Evolutionary conservation across 2,329 filamentous ascomycete genomes (phyloP).

Genomic region (Cordyceps cateniannulata): DNA sequence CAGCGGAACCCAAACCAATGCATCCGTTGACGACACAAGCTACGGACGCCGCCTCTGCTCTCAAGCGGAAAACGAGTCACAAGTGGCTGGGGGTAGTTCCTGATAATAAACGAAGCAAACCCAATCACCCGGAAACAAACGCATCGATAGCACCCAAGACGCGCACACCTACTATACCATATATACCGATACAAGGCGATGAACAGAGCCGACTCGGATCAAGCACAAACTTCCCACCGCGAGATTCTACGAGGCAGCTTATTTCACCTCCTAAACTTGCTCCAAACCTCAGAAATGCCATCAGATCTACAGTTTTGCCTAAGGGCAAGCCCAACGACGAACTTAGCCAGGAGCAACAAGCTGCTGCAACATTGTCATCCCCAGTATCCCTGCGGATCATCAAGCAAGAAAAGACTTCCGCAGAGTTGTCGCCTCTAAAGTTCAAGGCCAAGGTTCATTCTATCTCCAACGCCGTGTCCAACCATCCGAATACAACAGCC

Average conservation of each 20-base stretch:
- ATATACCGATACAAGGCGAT: not conserved
- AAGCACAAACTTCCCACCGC: not conserved
- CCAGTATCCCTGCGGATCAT: conserved; percentile 21
- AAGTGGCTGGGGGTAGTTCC: conserved; percentile 26
- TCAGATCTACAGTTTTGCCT: not conserved
- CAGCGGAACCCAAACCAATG: not conserved
- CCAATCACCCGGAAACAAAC: not conserved
- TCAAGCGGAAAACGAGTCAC: conserved; percentile 16
- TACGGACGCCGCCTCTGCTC: conserved; percentile 12
- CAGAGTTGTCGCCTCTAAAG: not conserved
- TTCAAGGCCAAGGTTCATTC: not conserved
- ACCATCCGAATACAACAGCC: not conserved
- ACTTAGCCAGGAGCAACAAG: conserved; percentile 3
- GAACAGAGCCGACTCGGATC: not conserved
- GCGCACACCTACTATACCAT: not conserved
- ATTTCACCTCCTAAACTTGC: conserved; percentile 8
- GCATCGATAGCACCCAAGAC: not conserved
- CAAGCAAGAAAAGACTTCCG: not conserved
- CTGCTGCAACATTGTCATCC: conserved; percentile 21
- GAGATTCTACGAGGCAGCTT: not conserved
- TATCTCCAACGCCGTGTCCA: not conserved
- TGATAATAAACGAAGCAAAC: conserved; percentile 26
- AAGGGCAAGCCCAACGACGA: not conserved
- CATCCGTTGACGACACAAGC: conserved; percentile 18
- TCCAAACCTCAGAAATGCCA: not conserved